A percentile compares a stretch with the other conserved stretches of the same genome.
These are phyloP conservation scores for Rhizopogon sp. DNA, from an alignment of 768 basidiomycete species.

Conservation along the genomic window DNA sequence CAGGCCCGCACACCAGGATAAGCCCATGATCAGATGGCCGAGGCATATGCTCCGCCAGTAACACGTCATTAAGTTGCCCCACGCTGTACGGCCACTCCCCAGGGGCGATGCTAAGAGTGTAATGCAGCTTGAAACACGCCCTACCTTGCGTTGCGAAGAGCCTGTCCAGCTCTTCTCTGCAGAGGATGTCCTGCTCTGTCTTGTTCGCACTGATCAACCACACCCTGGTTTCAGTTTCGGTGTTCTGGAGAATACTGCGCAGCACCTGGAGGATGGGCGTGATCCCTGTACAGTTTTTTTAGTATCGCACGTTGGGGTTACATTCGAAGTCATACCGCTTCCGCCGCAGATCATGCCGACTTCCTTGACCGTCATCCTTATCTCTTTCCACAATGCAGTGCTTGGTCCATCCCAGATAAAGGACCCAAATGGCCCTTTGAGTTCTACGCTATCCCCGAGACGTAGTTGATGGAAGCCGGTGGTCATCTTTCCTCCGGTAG, in stretches of 20 bases:
- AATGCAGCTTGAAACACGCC: conserved; percentile 34
- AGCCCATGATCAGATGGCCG: conserved; percentile 31
- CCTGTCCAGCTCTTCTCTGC: conserved; percentile 41
- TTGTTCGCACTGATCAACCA: conserved; percentile 48
- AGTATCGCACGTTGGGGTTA: not conserved
- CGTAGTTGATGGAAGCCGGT: conserved; percentile 40
- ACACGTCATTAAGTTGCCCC: conserved; percentile 36
- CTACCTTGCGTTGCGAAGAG: conserved; percentile 23
- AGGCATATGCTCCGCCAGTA: conserved; percentile 39
- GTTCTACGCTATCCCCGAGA: conserved; percentile 45
- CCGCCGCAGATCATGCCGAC: conserved; percentile 57
- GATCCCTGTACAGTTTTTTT: conserved; percentile 29
- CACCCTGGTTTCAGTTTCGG: conserved; percentile 32
- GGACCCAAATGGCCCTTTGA: conserved; percentile 57
- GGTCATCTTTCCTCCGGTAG: conserved; percentile 50
- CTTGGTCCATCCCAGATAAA: conserved; percentile 48
- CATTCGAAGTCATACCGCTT: conserved; percentile 32
- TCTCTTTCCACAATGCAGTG: conserved; percentile 30
- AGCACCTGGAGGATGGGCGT: conserved; percentile 58
- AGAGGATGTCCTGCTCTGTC: conserved; percentile 46
- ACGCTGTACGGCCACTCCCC: conserved; percentile 33
- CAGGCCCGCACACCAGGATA: conserved; percentile 49
- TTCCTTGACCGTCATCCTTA: conserved; percentile 29
- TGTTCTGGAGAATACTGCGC: conserved; percentile 40
- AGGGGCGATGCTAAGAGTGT: conserved; percentile 34